These are phyloP conservation scores for Hypoxylon sp. DNA, from an alignment of 2,329 filamentous ascomycete genomes.

Conservation along the genomic window DNA sequence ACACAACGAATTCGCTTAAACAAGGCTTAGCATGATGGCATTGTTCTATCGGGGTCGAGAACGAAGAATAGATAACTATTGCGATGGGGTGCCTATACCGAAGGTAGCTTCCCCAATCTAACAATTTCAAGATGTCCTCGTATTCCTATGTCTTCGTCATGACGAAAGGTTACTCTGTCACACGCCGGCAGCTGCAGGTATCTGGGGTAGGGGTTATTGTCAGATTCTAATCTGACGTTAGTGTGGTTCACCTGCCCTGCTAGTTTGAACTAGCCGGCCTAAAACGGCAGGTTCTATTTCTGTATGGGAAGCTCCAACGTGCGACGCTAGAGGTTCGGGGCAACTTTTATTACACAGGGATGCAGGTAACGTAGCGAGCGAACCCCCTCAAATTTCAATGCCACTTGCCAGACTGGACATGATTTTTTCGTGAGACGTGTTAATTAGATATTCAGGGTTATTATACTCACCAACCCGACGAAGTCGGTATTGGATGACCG, in stretches of 20 bases:
- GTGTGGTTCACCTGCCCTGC: not conserved
- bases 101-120: not conserved
- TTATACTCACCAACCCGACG: not conserved
- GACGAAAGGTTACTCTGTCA: not conserved
- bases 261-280: not conserved
- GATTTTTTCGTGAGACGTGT: not conserved
- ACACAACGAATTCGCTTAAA: not conserved
- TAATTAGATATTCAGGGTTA: not conserved
- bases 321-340: constrained; percentile 8
- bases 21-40: not conserved
- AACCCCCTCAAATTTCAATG: constrained; percentile 12
- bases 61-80: not conserved
- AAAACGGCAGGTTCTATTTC: constrained; percentile 25
- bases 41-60: not conserved
- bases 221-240: constrained; percentile 28
- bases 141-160: not conserved
- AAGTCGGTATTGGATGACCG: constrained; percentile 1
- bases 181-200: not conserved
- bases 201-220: not conserved
- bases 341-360: not conserved
- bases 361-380: constrained; percentile 24
- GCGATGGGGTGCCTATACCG: not conserved
- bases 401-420: constrained; percentile 6
- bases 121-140: not conserved
- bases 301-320: constrained; percentile 13